Conservation (phyloP, 2,329 filamentous ascomycete species). For the Phaeosphaeria sp. region DNA sequence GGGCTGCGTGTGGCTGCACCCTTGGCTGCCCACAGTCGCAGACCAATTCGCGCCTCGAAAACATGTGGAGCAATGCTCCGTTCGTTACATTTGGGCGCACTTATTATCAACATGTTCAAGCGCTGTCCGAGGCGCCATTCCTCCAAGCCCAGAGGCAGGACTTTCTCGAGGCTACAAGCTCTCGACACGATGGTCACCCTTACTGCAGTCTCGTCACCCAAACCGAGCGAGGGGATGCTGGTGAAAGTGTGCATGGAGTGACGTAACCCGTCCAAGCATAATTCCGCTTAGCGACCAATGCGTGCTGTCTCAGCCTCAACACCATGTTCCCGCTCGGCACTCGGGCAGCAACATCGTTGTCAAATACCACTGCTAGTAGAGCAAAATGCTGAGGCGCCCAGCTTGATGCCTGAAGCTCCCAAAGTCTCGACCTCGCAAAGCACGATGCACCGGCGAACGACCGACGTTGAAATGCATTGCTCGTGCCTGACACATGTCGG, state of each 20-base stretch:
- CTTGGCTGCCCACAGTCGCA: neutral
- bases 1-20: neutral
- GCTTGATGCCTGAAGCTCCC: neutral
- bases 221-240: neutral
- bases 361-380: neutral
- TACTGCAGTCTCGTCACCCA: neutral
- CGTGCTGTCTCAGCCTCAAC: conserved; percentile 19
- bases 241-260: neutral
- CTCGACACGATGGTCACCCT: neutral
- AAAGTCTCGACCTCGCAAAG: neutral
- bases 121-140: neutral
- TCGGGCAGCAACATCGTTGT: neutral
- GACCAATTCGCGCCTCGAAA: neutral
- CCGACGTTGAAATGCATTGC: neutral
- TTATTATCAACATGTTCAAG: neutral
- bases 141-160: neutral
- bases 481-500: neutral
- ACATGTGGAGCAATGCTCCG: neutral
- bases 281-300: neutral
- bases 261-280: neutral
- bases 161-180: neutral
- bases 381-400: neutral
- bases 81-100: neutral
- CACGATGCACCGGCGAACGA: neutral
- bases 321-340: conserved; percentile 1